Base-by-base conservation (phyloP, 345 rosid genomes). In the Cochlearia excelsa region DNA sequence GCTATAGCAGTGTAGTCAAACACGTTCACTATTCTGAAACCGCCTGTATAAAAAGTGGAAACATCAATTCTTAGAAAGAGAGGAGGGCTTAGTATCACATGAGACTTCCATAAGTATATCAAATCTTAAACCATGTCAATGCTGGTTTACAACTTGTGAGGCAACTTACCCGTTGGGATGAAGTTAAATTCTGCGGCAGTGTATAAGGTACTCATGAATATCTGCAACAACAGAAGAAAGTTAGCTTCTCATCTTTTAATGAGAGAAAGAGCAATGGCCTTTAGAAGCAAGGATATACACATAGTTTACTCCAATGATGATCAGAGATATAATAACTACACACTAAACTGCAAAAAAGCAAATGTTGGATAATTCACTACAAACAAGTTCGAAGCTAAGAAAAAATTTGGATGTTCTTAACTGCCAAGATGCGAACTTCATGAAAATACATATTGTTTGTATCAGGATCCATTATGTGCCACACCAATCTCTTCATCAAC, bases 401-500 rank as follows among this genome's bases (percentile, higher is more conserved):
- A 7, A 7, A 8, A 7, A 4, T 34, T 40, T 34, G 50, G 58
- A 55, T 16, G 55, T 61, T 73, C 86, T 76, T 79, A 86, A 85
- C 97, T 59, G 88, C 94, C 71, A 85, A 68, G 62, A 85, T 66
- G 57, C 91, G 89, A 60, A 84, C 80, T 74, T 83, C 89, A 16
- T 69, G 68, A 68, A 86, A 71, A 67, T 76, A 74, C 6, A 79
- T 66, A 39, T 67, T 67, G 52, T 75, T 76, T 4, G 73, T 55
- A 76, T 87, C 94, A 9, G 97, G 89, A 81, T 90, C 94, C 90
- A 90, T 84, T 74, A 90, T 66, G 38, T 69, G 78, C 47, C 54
- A 73, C 46, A 90, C 76, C 41, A 77, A 69, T 62, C 88, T 85
- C 82, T 84, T 90, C 62, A 87, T 63, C 35, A 84, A 74, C 9